A percentile compares a stretch with the other conserved stretches of the same genome.
Conservation (phyloP, 2,329 filamentous ascomycete species). For the Neofusicoccum sp. region DNA sequence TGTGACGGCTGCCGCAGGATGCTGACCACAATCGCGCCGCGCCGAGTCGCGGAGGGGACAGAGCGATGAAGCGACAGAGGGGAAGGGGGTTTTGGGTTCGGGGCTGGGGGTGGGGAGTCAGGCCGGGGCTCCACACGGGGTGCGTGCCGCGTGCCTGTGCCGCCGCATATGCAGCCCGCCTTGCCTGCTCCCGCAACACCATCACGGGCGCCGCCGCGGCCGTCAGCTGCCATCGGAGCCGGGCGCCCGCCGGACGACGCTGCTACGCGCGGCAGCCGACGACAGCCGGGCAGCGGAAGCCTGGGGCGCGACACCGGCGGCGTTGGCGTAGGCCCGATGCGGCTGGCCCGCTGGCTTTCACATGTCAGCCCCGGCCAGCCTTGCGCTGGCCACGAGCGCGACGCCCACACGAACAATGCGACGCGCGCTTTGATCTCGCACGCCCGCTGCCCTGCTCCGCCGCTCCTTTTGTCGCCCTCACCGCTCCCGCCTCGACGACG, state of each 20-base stretch:
- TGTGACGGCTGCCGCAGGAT: too few relatives aligned
- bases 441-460: neutral
- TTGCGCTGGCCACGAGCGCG: neutral
- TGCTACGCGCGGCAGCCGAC: neutral
- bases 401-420: neutral
- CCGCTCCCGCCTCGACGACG: neutral
- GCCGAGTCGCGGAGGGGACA: neutral
- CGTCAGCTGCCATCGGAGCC: constrained; percentile 8
- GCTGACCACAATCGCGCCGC: too few relatives aligned
- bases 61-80: neutral
- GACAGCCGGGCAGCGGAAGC: neutral
- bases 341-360: constrained; percentile 7
- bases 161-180: neutral
- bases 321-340: constrained; percentile 14
- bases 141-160: neutral
- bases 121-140: neutral
- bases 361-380: constrained; percentile 9
- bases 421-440: neutral
- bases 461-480: neutral
- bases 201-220: neutral
- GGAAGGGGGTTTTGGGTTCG: neutral
- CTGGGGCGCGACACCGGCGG: neutral
- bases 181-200: neutral
- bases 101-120: neutral
- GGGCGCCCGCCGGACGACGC: constrained; percentile 8